Evolutionary conservation across 164 flowering plant species (phyloP), one percentile per base, ranked within the genome.

Genomic region (Magnolia kwangsiensis): DNA sequence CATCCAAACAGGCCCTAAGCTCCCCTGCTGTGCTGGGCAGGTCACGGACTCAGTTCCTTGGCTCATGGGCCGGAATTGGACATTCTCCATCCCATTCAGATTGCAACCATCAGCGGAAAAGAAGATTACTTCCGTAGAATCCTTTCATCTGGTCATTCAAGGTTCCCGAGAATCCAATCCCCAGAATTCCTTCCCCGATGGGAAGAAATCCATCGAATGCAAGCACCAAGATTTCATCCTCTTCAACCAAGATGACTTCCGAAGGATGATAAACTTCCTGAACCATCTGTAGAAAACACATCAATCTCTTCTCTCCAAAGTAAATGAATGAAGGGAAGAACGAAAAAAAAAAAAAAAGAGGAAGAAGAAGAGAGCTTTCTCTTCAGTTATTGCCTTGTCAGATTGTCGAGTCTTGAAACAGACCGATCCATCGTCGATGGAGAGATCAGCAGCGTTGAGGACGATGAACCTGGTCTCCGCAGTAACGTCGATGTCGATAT

Each of bases 81-180:
- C 45, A 37, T 87, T 91, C 89, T 91, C 92, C 86, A 89, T 95
- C 29, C 98, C 98, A 67, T 91, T 86, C 55, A 82, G 81, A 85
- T 86, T 95, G 74, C 88, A 95, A 49, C 88, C 83, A 82, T 98
- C 92, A 85, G 51, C 2, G 14, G 2, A 68, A 31, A 14, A 65
- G 16, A 37, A 37, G 45, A 37, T 69, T 74, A 93, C 98, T 93
- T 80, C 91, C 87, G 73, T 95, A 95, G 73, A 96, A 94, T 0
- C 99, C 99, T 81, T 90, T 94, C 99, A 96, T 92, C 70, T 83
- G 83, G 66, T 96, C 99, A 84, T 91, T 96, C 23, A 96, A 81
- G 29, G 85, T 85, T 50, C 99, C 97, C 24, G 85, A 81, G 77
- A 94, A 94, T 0, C 73, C 70, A 73, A 89, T 84, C 70, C 67